These are phyloP conservation scores for Eimeria falciformis DNA, from an alignment of 169 alveolate genomes.

Conservation along the genomic window DNA sequence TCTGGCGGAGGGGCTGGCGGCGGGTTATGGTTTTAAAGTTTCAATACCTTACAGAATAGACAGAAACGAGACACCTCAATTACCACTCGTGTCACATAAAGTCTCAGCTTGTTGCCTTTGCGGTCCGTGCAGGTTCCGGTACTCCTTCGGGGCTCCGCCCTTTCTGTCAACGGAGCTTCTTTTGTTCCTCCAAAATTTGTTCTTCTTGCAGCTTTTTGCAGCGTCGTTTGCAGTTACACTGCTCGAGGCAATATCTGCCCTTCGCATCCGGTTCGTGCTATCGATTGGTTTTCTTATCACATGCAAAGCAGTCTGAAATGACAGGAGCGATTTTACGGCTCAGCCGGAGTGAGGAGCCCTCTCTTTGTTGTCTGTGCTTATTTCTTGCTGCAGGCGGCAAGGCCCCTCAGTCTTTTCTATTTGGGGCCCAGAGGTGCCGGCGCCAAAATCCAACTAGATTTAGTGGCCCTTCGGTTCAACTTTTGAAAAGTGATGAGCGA, in stretches of 20 bases:
- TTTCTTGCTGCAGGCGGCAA: not conserved
- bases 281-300: no score
- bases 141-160: not conserved
- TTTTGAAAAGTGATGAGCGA: no score
- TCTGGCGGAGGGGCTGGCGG: no score
- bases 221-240: not conserved
- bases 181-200: not conserved
- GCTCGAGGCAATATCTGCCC: not conserved
- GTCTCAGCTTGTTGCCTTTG: no score
- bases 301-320: no score
- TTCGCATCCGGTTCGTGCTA: not conserved
- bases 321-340: not conserved
- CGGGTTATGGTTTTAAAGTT: no score
- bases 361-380: not conserved
- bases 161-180: not conserved
- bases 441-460: not conserved
- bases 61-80: no score
- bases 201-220: not conserved
- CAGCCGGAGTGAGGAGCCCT: no score
- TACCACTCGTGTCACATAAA: no score
- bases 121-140: not conserved
- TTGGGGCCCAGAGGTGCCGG: slow-evolving; percentile 27
- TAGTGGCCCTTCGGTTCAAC: no score
- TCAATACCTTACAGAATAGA: no score
- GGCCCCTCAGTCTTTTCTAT: slow-evolving; percentile 19